Base-by-base conservation (phyloP, 305 asterid species). In the Plantago lanceolata region DNA sequence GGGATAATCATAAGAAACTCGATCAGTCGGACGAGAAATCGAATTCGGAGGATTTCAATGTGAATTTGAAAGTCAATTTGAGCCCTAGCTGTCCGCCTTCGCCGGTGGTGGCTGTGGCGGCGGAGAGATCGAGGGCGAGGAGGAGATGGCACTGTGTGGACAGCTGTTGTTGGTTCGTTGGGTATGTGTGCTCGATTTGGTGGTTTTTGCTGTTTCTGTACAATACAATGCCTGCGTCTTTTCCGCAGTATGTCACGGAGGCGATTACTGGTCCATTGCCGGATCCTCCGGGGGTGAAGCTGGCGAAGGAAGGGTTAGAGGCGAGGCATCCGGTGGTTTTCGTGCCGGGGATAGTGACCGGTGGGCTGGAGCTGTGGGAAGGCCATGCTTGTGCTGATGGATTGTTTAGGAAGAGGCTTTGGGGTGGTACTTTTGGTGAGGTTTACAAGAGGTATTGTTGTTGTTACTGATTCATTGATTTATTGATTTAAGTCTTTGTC, bases 361-460 rank as follows among this genome's bases (percentile, higher is more conserved):
- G 86, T 28, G 97, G 97, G 45, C 83, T 90, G 69, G 97, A 90
- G 82, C 79, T 90, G 35, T 90, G 97, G 97, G 97, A 90, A 70
- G 97, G 97, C 2, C 96, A 84, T 69, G 71, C 68, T 2, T 90
- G 97, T 75, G 95, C 97, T 59, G 87, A 85, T 17, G 88, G 86
- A 0, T 68, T 88, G 79, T 88, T 88, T 51, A 75, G 96, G 47
- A 88, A 88, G 64, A 78, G 96, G 71, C 87, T 88, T 45, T 88
- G 96, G 96, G 96, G 96, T 52, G 96, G 96, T 33, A 85, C 94
- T 3, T 88, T 88, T 71, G 96, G 96, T 14, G 96, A 88, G 67
- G 84, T 88, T 52, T 88, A 88, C 76, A 88, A 71, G 78, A 85
- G 96, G 94, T 88, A 24, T 24, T 24, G 28, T 24, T 24, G 28